These are phyloP conservation scores for Sicyos baderoa DNA, from an alignment of 306 rosid genomes.

Conservation along the genomic window DNA sequence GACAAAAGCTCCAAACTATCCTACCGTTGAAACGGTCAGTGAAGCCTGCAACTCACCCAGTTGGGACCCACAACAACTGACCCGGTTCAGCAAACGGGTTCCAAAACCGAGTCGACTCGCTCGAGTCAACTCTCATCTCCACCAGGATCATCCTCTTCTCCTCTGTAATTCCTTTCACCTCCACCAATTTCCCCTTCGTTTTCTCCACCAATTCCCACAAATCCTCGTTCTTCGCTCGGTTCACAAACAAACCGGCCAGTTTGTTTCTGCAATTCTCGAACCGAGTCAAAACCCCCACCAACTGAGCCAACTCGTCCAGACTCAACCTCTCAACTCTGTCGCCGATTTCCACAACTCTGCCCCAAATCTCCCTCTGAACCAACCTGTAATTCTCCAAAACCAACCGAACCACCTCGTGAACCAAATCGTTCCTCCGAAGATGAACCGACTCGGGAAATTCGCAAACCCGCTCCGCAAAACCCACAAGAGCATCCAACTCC, in stretches of 20 bases:
- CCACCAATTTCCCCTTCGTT: slow-evolving; percentile 26
- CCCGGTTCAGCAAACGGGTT: slow-evolving; percentile 72
- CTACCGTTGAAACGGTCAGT: slow-evolving; percentile 19
- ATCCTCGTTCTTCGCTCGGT: slow-evolving; percentile 34
- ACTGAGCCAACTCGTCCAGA: slow-evolving; percentile 42
- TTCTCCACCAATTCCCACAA: slow-evolving; percentile 55
- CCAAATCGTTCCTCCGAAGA: slow-evolving; percentile 45
- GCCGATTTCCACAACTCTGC: slow-evolving; percentile 34
- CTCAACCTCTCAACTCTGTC: slow-evolving; percentile 29
- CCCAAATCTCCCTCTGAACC: slow-evolving; percentile 43
- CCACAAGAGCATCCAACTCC: slow-evolving; percentile 42
- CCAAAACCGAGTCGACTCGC: slow-evolving; percentile 38
- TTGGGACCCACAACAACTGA: slow-evolving; percentile 28
- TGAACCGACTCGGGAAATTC: slow-evolving; percentile 44
- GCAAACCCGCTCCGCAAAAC: slow-evolving; percentile 37
- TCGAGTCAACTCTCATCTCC: slow-evolving; percentile 4
- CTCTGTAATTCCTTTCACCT: slow-evolving; percentile 33
- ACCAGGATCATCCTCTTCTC: slow-evolving; percentile 38
- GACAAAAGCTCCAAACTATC: slow-evolving; percentile 1
- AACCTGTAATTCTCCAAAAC: slow-evolving; percentile 54
- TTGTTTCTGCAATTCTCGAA: slow-evolving; percentile 38
- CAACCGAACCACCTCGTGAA: slow-evolving; percentile 51
- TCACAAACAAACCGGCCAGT: slow-evolving; percentile 46
- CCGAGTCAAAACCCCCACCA: slow-evolving; percentile 27
- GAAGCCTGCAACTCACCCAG: background rate